phyloP scores from a whole-genome alignment of 441 rosid species.

The Adansonia gregorii region DNA sequence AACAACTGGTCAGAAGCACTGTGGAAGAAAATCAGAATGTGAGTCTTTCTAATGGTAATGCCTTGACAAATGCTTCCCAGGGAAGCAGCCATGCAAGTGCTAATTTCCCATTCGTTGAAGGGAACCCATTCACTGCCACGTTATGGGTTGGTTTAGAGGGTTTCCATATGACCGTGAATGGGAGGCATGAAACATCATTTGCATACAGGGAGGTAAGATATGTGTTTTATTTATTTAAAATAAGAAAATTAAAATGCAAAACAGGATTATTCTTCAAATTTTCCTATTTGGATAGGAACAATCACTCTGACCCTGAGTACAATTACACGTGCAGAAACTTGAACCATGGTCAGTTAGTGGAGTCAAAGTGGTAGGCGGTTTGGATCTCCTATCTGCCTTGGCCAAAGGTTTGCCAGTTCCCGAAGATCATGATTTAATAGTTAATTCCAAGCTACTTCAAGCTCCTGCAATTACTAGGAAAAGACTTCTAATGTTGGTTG shows the following conservation, averaged over 20 bases:
- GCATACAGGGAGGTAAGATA: constrained; percentile 75
- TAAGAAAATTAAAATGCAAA: constrained; percentile 15
- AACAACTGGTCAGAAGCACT: constrained; percentile 53
- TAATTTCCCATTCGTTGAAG: constrained; percentile 76
- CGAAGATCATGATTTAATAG: constrained; percentile 60
- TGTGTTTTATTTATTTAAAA: constrained; percentile 24
- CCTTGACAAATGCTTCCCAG: constrained; percentile 41
- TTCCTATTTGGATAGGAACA: constrained; percentile 19
- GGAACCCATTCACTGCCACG: constrained; percentile 75
- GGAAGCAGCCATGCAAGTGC: constrained; percentile 49
- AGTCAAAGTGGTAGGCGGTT: constrained; percentile 65
- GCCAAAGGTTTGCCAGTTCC: constrained; percentile 82
- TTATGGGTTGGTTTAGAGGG: constrained; percentile 83
- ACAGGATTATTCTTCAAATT: constrained; percentile 9
- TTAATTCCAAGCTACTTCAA: constrained; percentile 67
- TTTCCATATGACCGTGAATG: constrained; percentile 88
- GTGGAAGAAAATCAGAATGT: constrained; percentile 50
- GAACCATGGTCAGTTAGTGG: constrained; percentile 76
- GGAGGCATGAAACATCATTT: constrained; percentile 85
- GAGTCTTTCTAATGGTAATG: constrained; percentile 39
- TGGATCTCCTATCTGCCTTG: constrained; percentile 59
- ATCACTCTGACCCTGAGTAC: constrained; percentile 1
- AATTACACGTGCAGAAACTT: constrained; percentile 59
- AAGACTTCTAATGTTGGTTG: constrained; percentile 66
- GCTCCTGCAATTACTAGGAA: constrained; percentile 56